Conservation (phyloP, 495 filamentous ascomycete genomes). For the Neurospora sublineolata region DNA sequence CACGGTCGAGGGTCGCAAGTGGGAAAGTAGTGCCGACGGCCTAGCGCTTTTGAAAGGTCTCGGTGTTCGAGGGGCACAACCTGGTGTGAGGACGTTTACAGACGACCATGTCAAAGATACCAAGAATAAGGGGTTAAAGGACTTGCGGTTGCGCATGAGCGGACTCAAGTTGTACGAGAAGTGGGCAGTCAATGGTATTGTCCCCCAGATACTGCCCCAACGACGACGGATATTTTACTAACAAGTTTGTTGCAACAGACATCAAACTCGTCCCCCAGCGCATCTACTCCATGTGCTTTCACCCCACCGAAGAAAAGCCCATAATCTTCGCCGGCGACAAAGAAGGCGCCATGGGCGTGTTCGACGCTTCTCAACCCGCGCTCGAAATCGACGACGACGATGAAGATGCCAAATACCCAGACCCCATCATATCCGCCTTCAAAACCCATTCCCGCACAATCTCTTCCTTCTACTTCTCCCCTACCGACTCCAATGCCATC, state of each 20-base stretch:
- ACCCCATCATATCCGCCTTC: conserved; percentile 72
- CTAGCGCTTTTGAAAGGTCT: conserved; percentile 33
- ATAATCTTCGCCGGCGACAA: conserved; percentile 96
- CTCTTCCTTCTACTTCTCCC: conserved; percentile 64
- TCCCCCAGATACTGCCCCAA: neutral
- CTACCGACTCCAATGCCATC: conserved; percentile 56
- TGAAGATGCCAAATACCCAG: conserved; percentile 37
- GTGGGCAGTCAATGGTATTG: conserved; percentile 63
- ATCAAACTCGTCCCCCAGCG: conserved; percentile 91
- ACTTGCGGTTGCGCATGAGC: conserved; percentile 69
- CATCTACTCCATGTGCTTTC: conserved; percentile 79
- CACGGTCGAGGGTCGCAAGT: conserved; percentile 63
- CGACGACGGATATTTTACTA: neutral
- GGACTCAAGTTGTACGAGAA: conserved; percentile 68
- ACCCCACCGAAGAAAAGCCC: conserved; percentile 73
- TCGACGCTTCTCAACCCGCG: conserved; percentile 70
- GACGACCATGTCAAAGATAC: conserved; percentile 72
- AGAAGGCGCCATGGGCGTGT: conserved; percentile 84
- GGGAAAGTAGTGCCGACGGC: conserved; percentile 30
- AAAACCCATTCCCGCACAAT: conserved; percentile 89
- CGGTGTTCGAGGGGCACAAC: conserved; percentile 53
- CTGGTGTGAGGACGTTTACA: conserved; percentile 70
- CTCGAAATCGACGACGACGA: conserved; percentile 41
- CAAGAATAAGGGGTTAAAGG: conserved; percentile 62
- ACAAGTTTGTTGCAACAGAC: conserved; percentile 36